A percentile compares a stretch with the other conserved stretches of the same genome.
These are phyloP conservation scores for Scortechinia acanthostroma DNA, from an alignment of 2,329 filamentous ascomycete species.

Conservation along the genomic window DNA sequence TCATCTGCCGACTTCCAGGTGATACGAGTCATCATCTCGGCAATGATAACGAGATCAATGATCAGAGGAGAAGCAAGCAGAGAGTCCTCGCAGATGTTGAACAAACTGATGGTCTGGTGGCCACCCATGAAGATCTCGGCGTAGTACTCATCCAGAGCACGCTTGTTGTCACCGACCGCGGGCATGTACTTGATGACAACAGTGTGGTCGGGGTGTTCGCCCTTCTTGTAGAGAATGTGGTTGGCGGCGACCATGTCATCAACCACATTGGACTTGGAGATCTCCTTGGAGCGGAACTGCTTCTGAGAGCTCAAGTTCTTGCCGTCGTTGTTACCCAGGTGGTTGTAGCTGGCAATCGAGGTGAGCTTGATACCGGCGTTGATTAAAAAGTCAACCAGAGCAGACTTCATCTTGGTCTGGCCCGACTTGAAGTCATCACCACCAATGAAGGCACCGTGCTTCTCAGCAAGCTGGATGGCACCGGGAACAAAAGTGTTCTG, in stretches of 20 bases:
- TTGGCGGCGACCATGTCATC: slow-evolving; percentile 99
- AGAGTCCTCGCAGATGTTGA: slow-evolving; percentile 99
- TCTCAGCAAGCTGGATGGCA: slow-evolving; percentile 79
- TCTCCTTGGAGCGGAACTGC: slow-evolving; percentile 99
- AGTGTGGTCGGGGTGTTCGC: slow-evolving; percentile 93
- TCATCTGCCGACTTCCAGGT: slow-evolving; percentile 59
- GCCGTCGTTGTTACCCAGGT: slow-evolving; percentile 98
- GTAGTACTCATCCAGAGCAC: slow-evolving; percentile 96
- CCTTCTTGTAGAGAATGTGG: slow-evolving; percentile 77
- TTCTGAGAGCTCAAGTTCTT: slow-evolving; percentile 96
- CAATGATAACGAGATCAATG: slow-evolving; percentile 86
- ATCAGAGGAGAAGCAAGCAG: slow-evolving; percentile 91
- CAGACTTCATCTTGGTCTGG: slow-evolving; percentile 99
- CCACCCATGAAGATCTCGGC: slow-evolving; percentile 98
- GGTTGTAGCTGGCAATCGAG: slow-evolving; percentile 97
- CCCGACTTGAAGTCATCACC: slow-evolving; percentile 99
- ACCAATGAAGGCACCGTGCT: slow-evolving; percentile 82
- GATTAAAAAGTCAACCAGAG: slow-evolving; percentile 96
- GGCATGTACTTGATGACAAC: slow-evolving; percentile 99
- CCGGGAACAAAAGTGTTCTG: slow-evolving; percentile 99
- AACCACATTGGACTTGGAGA: slow-evolving; percentile 97
- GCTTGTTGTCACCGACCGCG: slow-evolving; percentile 96
- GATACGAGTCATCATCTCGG: slow-evolving; percentile 98
- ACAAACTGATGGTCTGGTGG: slow-evolving; percentile 94
- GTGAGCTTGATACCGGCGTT: slow-evolving; percentile 97